Conservation (phyloP, 2,329 filamentous ascomycete genomes). For the Ceratocystis colombiana region DNA sequence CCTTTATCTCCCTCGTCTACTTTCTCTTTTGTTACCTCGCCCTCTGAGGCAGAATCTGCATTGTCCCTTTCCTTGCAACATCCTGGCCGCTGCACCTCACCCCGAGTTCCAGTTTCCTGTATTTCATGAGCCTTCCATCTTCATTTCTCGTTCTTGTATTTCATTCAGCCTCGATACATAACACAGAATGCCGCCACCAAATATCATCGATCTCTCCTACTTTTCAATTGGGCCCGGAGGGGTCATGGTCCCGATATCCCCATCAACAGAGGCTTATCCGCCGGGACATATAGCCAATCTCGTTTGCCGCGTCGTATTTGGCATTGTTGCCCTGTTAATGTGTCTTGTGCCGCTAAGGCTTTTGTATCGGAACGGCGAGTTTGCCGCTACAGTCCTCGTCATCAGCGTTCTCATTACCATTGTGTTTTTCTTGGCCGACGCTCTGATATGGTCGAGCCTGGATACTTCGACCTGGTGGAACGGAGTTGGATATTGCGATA, state of each 20-base stretch:
- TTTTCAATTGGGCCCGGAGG: neutral
- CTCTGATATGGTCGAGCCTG: constrained; percentile 46
- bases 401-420: constrained; percentile 39
- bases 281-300: constrained; percentile 36
- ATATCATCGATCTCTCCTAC: constrained; percentile 24
- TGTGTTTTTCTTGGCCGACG: constrained; percentile 41
- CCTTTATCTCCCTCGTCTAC: neutral
- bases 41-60: constrained; percentile 1
- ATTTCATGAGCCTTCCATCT: neutral
- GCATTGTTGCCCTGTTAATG: constrained; percentile 37
- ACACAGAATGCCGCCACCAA: constrained; percentile 24
- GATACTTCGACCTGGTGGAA: constrained; percentile 43
- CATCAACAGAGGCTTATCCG: constrained; percentile 29
- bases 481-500: constrained; percentile 46
- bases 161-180: neutral
- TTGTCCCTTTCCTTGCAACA: neutral
- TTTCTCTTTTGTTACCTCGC: neutral
- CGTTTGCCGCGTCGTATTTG: constrained; percentile 40
- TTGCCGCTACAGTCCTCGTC: constrained; percentile 44
- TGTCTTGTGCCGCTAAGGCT: constrained; percentile 44
- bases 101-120: neutral
- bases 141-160: neutral
- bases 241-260: constrained; percentile 2
- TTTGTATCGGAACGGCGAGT: constrained; percentile 44
- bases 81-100: neutral